Conservation (phyloP, 2,329 filamentous ascomycete species). For the Botrytis sinoallii region DNA sequence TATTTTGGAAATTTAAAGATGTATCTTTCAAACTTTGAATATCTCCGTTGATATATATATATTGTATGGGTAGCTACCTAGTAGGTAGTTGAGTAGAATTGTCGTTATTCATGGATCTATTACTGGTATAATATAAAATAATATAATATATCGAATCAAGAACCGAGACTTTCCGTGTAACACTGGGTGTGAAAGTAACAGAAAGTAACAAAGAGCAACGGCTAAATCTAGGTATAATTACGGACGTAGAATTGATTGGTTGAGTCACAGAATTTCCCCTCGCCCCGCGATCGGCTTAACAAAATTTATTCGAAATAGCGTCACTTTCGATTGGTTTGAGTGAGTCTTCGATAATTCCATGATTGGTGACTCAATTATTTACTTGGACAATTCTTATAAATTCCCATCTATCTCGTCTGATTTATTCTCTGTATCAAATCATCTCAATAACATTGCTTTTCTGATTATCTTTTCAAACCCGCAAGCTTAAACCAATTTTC, state of each 20-base stretch:
- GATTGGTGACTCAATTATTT: constrained; percentile 8
- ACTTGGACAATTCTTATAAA: not conserved
- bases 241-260: not conserved
- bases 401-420: not conserved
- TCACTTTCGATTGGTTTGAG: not conserved
- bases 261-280: constrained; percentile 1
- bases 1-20: not conserved
- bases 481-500: not conserved
- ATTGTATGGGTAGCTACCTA: not conserved
- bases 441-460: too few species aligned
- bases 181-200: not conserved
- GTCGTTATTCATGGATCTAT: not conserved
- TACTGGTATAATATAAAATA: too few species aligned
- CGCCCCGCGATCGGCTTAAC: constrained; percentile 8
- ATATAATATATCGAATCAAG: not conserved
- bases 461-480: not conserved
- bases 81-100: not conserved
- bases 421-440: not conserved
- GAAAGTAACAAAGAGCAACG: not conserved
- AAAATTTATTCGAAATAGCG: not conserved
- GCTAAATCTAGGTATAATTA: not conserved
- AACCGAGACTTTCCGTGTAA: not conserved
- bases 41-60: not conserved
- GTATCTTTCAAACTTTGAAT: not conserved
- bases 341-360: not conserved